phyloP scores from a whole-genome alignment of 441 rosid species.

The Codiaeum variegatum region DNA sequence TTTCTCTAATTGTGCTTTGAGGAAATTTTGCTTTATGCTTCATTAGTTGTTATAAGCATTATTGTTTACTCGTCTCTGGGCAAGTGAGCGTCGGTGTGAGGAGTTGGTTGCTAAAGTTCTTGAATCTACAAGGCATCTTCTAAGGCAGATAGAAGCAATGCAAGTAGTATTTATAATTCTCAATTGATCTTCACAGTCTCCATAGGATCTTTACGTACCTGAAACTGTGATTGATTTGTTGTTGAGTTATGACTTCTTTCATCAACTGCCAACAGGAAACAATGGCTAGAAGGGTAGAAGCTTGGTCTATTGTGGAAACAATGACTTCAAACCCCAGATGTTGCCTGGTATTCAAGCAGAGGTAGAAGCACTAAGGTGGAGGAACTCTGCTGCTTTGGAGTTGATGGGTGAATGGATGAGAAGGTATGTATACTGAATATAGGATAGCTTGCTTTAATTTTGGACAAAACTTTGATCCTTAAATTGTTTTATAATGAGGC shows the following conservation, averaged over 20 bases:
- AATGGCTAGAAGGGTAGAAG: conserved; percentile 83
- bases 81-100: conserved; percentile 98
- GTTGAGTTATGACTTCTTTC: conserved; percentile 10
- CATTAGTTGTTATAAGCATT: conserved; percentile 11
- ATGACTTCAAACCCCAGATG: no score
- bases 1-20: conserved; percentile 13
- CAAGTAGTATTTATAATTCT: conserved; percentile 51
- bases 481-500: neutral
- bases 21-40: conserved; percentile 8
- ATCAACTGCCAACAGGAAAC: conserved; percentile 61
- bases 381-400: conserved; percentile 96
- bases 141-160: conserved; percentile 97
- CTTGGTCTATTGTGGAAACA: conserved; percentile 96
- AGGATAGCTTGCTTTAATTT: conserved; percentile 12
- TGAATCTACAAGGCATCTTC: conserved; percentile 95
- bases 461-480: neutral
- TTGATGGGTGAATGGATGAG: conserved; percentile 99
- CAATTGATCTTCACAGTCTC: conserved; percentile 11
- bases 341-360: conserved; percentile 86
- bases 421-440: conserved; percentile 49
- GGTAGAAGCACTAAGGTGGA: conserved; percentile 81
- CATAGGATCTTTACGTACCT: conserved; percentile 12
- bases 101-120: conserved; percentile 96
- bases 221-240: conserved; percentile 16
- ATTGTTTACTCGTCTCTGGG: conserved; percentile 36